Conservation (phyloP, 768 basidiomycete species). For the Pleurotus salmoneostramineus region DNA sequence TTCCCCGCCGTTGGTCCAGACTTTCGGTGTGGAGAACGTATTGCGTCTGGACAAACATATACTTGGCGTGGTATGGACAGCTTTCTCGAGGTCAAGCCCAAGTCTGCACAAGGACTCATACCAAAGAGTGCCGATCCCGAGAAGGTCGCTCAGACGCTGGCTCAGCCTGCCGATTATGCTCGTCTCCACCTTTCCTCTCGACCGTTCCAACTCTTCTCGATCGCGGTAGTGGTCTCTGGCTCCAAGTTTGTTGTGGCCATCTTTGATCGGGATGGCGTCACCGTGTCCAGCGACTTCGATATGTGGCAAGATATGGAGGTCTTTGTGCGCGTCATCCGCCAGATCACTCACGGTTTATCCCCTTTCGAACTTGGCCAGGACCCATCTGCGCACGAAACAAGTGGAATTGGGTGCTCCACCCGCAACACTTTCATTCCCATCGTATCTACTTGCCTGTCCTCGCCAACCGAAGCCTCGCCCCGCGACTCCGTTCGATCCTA, state of each 20-base stretch:
- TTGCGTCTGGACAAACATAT: neutral
- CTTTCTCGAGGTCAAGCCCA: slow-evolving; percentile 3
- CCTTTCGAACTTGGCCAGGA: slow-evolving; percentile 14
- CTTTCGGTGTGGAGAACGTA: neutral
- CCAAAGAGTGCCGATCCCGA: neutral
- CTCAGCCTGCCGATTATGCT: slow-evolving; percentile 21
- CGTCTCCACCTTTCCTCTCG: slow-evolving; percentile 21
- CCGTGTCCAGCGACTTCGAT: slow-evolving; percentile 18
- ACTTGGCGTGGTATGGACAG: neutral
- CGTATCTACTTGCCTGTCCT: neutral
- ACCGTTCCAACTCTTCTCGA: slow-evolving; percentile 24
- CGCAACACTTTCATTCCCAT: neutral
- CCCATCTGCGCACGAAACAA: slow-evolving; percentile 11
- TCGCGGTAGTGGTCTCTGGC: slow-evolving; percentile 24
- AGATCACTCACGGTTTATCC: slow-evolving; percentile 14
- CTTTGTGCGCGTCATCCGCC: slow-evolving; percentile 21
- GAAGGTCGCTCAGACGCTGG: slow-evolving; percentile 10
- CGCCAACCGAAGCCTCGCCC: neutral
- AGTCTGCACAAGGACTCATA: neutral
- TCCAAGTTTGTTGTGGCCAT: slow-evolving; percentile 23
- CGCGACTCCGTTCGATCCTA: neutral
- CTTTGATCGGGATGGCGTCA: slow-evolving; percentile 24
- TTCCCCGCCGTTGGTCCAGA: neutral
- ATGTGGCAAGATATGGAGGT: slow-evolving; percentile 16
- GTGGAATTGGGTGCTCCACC: neutral